Conservation (phyloP, 2,329 filamentous ascomycete genomes). For the Cladorrhinum sp. region DNA sequence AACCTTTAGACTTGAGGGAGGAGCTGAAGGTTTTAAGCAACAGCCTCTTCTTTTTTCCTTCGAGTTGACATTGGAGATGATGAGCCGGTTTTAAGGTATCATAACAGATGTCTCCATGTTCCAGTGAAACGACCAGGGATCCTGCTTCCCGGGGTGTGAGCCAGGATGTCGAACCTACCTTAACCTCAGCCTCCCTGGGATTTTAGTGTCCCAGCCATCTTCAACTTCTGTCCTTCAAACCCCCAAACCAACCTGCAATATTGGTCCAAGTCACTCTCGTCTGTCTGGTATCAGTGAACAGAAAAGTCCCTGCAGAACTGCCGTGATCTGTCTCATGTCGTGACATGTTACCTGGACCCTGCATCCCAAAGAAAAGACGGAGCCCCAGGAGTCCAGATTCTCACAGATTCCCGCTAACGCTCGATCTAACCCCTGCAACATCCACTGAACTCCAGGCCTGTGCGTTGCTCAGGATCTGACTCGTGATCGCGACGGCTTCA, state of each 20-base stretch:
- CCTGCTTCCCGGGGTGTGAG: no score
- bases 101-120: no score
- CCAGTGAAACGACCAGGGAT: neutral
- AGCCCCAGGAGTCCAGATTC: neutral
- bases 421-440: neutral
- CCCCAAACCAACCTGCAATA: no score
- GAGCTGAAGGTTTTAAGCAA: no score
- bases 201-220: no score
- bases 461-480: neutral
- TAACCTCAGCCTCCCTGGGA: no score
- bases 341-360: neutral
- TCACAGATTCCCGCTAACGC: neutral
- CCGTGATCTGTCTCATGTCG: neutral
- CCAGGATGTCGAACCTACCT: no score
- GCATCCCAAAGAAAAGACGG: neutral
- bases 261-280: no score
- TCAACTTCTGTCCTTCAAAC: no score
- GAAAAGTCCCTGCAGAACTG: neutral
- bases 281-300: neutral
- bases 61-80: neutral
- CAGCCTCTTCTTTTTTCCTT: no score
- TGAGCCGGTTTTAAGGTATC: no score
- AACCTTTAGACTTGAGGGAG: neutral
- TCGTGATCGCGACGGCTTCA: neutral
- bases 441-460: neutral